Evolutionary conservation across 208 protist species (phyloP).

Genomic region (Trypanosoma platydactyli): DNA sequence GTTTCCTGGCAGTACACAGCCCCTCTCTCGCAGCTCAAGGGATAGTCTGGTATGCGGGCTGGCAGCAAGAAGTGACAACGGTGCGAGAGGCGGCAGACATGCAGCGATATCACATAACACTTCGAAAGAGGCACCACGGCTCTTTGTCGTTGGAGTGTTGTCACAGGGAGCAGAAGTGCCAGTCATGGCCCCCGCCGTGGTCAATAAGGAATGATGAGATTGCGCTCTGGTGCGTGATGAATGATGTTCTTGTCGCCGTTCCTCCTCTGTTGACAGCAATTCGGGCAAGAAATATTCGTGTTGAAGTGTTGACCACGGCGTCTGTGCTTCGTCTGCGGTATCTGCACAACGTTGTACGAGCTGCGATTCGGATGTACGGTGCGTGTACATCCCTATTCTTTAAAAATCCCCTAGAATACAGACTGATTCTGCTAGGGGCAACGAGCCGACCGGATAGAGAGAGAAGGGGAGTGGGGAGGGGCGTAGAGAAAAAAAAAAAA

Average conservation of each 20-base stretch:
- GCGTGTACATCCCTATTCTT: too few species aligned
- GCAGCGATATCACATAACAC: neutral
- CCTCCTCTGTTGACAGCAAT: neutral
- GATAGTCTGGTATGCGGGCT: constrained; percentile 32
- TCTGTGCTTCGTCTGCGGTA: too few species aligned
- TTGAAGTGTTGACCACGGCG: too few species aligned
- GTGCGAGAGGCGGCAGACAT: constrained; percentile 11
- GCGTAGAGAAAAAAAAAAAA: constrained; percentile 21
- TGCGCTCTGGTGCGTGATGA: neutral
- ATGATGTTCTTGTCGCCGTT: neutral
- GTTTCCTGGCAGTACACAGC: constrained; percentile 45
- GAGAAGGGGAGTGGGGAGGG: neutral
- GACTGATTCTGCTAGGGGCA: too few species aligned
- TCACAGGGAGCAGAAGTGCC: too few species aligned
- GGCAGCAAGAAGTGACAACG: constrained; percentile 46
- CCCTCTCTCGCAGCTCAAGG: constrained; percentile 36
- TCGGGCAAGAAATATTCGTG: neutral
- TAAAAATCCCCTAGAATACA: too few species aligned
- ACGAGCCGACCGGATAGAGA: neutral
- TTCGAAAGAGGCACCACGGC: neutral
- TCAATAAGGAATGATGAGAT: too few species aligned
- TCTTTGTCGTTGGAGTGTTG: too few species aligned
- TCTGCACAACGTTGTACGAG: too few species aligned
- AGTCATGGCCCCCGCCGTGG: too few species aligned
- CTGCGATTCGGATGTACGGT: too few species aligned